Evolutionary conservation across 306 rosid genomes (phyloP).

Genomic region (Quercus parvula): DNA sequence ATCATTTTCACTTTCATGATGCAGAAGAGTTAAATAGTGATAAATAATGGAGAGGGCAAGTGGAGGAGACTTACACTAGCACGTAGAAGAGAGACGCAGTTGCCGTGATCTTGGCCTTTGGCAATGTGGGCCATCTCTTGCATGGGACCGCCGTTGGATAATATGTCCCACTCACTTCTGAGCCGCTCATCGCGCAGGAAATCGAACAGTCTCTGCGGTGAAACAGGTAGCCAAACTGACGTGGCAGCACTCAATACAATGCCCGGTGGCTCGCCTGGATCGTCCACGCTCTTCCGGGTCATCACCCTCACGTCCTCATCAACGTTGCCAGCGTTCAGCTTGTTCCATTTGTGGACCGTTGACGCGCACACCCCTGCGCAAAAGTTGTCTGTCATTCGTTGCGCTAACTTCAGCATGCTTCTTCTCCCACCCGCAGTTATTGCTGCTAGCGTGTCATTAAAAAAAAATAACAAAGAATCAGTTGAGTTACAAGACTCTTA

Average conservation of each 20-base stretch:
- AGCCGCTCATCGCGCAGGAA: conserved; percentile 83
- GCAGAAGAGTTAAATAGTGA: no score
- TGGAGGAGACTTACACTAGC: conserved; percentile 49
- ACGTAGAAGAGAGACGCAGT: conserved; percentile 83
- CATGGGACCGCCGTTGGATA: conserved; percentile 98
- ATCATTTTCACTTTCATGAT: no score
- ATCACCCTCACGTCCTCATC: conserved; percentile 90
- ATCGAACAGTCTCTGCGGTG: conserved; percentile 64
- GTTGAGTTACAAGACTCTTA: no score
- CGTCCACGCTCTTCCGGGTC: conserved; percentile 90
- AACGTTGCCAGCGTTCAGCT: conserved; percentile 62
- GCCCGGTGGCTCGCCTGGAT: conserved; percentile 98
- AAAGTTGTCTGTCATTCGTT: conserved; percentile 92
- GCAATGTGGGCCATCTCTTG: conserved; percentile 97
- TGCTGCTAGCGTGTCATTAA: background rate
- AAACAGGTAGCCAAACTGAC: conserved; percentile 79
- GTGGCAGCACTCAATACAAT: conserved; percentile 91
- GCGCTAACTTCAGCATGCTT: conserved; percentile 96
- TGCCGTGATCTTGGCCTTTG: conserved; percentile 83
- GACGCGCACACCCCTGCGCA: conserved; percentile 96
- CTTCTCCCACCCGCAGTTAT: conserved; percentile 71
- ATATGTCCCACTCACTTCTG: conserved; percentile 92
- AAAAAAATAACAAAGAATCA: no score
- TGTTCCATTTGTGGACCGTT: conserved; percentile 93
- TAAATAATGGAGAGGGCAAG: no score